Percentiles rank a stretch among this genome's conserved stretches.
phyloP scores from a whole-genome alignment of 129 eudicot species.

The Oenanthe sinensis region DNA sequence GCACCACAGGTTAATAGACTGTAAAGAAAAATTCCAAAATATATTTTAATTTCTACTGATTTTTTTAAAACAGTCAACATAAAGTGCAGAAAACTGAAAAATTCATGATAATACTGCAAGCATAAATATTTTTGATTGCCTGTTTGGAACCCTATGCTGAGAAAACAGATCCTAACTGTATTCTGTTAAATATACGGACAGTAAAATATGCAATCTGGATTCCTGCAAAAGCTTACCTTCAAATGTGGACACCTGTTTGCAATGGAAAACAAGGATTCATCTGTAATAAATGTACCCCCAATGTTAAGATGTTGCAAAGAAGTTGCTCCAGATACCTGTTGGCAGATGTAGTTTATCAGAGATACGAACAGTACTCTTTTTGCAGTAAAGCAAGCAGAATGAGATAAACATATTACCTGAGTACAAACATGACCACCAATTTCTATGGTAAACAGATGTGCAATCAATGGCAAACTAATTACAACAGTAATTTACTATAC shows the following conservation, averaged over 20 bases:
- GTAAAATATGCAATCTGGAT: neutral
- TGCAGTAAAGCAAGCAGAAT: neutral
- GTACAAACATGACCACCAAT: neutral
- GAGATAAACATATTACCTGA: neutral
- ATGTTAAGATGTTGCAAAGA: conserved; percentile 78
- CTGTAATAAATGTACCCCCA: conserved; percentile 93
- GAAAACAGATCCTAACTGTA: neutral
- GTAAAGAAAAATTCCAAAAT: neutral
- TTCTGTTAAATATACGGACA: neutral
- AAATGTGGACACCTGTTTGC: conserved; percentile 70
- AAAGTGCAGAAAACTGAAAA: neutral
- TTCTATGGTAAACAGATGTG: neutral
- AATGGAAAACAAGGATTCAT: conserved; percentile 71
- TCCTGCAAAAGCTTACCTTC: conserved; percentile 35
- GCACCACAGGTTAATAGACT: conserved; percentile 79
- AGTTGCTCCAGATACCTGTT: conserved; percentile 72
- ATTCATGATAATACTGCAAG: neutral
- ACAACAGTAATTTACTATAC: neutral
- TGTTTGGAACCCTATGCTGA: neutral
- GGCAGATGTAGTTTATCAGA: neutral
- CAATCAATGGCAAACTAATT: neutral
- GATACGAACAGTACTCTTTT: neutral
- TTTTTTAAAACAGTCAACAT: neutral
- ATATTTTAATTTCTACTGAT: neutral
- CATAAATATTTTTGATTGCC: neutral